Base-by-base conservation (phyloP, 1,139 yeast species). In the Pichia cactophila region DNA sequence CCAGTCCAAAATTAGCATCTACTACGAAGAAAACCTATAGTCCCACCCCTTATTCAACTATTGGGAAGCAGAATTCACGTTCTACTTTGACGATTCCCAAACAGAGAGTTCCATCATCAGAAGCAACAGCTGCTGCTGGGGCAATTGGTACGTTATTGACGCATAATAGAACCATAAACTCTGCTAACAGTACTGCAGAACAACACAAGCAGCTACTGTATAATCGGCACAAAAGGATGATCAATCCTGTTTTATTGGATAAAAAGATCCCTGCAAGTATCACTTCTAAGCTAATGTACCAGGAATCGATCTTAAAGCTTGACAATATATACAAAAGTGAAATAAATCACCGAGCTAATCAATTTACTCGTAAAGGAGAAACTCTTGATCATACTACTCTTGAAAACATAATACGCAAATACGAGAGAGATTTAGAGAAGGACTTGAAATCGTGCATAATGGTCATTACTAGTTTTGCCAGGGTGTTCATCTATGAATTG, bases 331-430 rank as follows among this genome's bases (percentile, higher is more conserved):
- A 64, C 48, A 62, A 69, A 48, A 62, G 74, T 5, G 71, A 70
- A 45, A 49, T 71, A 40, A 42, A 52, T 6, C 61, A 62, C 48
- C 63, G 61, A 42, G 53, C 61, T 2, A 63, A 54, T 53, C 64
- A 51, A 51, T 57, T 54, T 46, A 50, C 48, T 39, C 48, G 53
- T 38, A 47, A 52, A 44, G 64, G 61, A 7, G 54, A 58, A 29
- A 61, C 67, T 9, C 52, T 71, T 26, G 69, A 69, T 48, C 75
- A 71, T 55, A 54, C 64, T 1, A 56, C 65, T 1, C 61, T 71
- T 42, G 69, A 70, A 52, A 59, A 63, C 41, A 71, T 75, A 49
- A 80, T 79, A 42, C 65, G 61, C 2, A 68, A 62, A 43, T 70
- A 72, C 58, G 70, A 65, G 50, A 52, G 63, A 28, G 63, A 57